Evolutionary conservation across 768 basidiomycete species (phyloP), one percentile per base, ranked within the genome.

Genomic region (Omphalotus guepiniiformis): DNA sequence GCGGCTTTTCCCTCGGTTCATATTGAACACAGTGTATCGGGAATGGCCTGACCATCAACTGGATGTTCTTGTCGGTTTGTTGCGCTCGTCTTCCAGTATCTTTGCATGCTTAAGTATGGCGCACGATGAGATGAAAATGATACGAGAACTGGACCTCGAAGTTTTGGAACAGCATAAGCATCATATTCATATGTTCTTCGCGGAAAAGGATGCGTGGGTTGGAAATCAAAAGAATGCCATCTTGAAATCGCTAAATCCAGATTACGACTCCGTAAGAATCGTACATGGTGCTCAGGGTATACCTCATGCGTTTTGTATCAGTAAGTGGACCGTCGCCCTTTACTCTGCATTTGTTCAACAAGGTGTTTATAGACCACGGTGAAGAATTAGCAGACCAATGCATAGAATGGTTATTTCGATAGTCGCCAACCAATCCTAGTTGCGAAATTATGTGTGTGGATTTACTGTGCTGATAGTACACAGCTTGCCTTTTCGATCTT

Each of bases 251-350:
- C 63, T 83, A 45, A 62, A 68, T 18, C 63, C 65, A 3, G 62
- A 70, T 25, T 47, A 47, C 36, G 60, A 50, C 19, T 59, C 59
- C 35, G 57, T 53, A 26, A 70, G 59, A 50, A 63, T 80, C 25
- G 71, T 73, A 21, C 70, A 75, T 53, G 79, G 70, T 3, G 62
- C 61, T 4, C 57, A 65, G 5, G 72, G 70, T 26, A 71, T 86
- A 29, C 83, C 82, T 2, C 88, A 89, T 59, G 79, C 82, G 13
- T 89, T 88, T 59, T 87, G 82, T 58, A 79, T 90, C 41, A 78
- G 83, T 87, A 53, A 57, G 82, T 69, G 21, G 29, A 15, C 13
- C 4, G 29, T 32, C 26, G 39, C 44, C 23, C 39, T 1, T 22
- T 7, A n/a, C 19, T 32, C 27, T 42, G 26, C 5, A 39, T 28